Base-by-base conservation (phyloP, 1,284 basidiomycete species). In the Farysia itapuensis region DNA sequence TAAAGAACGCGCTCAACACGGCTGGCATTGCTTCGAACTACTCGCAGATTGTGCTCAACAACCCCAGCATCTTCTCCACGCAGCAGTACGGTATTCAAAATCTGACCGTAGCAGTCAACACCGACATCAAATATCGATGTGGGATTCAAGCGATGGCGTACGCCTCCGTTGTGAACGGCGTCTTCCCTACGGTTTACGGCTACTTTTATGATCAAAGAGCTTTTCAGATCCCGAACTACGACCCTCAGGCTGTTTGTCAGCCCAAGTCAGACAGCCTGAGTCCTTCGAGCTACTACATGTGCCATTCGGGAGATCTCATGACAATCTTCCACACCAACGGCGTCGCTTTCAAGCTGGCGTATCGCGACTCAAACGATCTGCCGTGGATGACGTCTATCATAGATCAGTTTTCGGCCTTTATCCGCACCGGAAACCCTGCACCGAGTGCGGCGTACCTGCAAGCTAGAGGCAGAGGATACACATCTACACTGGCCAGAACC, bases 231-330 rank as follows among this genome's bases (percentile, higher is more conserved):
- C 51, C 58, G 24, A 51, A 51, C 41, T 61, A 42, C 36, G 58
- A 61, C 24, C 58, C 58, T 11, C 28, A 56, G 24, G 8, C 18
- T 4, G 58, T 47, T 1, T 61, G 58, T 37, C 23, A 32, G 16
- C 29, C 58, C 15, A 15, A 31, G 19, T 13, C 13, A 9, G 57
- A 47, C 22, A 51, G 47, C 20, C 40, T 61, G 16, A 16, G 26
- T 14, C 38, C 58, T 3, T 40, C 43, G 16, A 39, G 38, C 26
- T 61, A 61, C 41, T 61, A 61, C 52, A 46, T 61, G 46, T 61
- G 58, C 26, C 58, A 61, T 26, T 61, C 58, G 19, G 58, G 58
- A 26, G 58, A 61, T 33, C 33, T 61, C 18, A 43, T 61, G 43
- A 39, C 48, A 8, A 30, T 61, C 35, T 61, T 61, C 47, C 40